Evolutionary conservation across 768 basidiomycete genomes (phyloP).

Genomic region (Tephrocybe sp.): DNA sequence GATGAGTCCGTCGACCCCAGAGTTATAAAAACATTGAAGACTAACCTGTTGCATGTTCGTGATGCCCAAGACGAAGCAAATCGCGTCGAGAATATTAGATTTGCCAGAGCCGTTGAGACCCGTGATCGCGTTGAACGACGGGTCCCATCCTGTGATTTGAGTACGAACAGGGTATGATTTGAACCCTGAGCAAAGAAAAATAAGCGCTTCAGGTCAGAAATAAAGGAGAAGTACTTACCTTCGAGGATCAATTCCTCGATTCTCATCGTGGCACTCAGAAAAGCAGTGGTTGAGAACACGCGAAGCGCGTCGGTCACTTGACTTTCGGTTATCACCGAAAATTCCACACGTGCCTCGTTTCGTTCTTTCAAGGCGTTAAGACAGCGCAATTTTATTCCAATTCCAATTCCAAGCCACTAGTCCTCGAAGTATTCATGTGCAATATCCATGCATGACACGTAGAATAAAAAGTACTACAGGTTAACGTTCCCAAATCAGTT

Average conservation of each 20-base stretch:
- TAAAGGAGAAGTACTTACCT: slow-evolving; percentile 38
- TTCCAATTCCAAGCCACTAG: no score
- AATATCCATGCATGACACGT: no score
- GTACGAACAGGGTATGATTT: slow-evolving; percentile 98
- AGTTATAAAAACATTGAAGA: neutral
- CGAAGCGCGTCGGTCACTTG: slow-evolving; percentile 18
- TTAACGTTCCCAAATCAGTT: no score
- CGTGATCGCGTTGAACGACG: slow-evolving; percentile 98
- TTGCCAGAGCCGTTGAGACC: slow-evolving; percentile 96
- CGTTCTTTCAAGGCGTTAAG: no score
- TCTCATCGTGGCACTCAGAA: slow-evolving; percentile 53
- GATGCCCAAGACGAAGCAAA: slow-evolving; percentile 97
- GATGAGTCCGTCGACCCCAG: neutral
- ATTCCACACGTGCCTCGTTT: neutral
- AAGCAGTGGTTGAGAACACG: slow-evolving; percentile 2
- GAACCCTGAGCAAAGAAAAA: slow-evolving; percentile 58
- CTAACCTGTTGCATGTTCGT: slow-evolving; percentile 92
- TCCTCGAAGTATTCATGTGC: no score
- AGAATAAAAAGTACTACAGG: no score
- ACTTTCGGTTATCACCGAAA: slow-evolving; percentile 14
- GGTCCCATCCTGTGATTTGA: slow-evolving; percentile 94
- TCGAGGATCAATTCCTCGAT: slow-evolving; percentile 96
- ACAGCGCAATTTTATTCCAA: no score
- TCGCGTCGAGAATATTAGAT: slow-evolving; percentile 98
- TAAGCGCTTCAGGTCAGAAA: neutral